These are phyloP conservation scores for Arachis hypogaea DNA, from an alignment of 306 rosid species.

Conservation along the genomic window DNA sequence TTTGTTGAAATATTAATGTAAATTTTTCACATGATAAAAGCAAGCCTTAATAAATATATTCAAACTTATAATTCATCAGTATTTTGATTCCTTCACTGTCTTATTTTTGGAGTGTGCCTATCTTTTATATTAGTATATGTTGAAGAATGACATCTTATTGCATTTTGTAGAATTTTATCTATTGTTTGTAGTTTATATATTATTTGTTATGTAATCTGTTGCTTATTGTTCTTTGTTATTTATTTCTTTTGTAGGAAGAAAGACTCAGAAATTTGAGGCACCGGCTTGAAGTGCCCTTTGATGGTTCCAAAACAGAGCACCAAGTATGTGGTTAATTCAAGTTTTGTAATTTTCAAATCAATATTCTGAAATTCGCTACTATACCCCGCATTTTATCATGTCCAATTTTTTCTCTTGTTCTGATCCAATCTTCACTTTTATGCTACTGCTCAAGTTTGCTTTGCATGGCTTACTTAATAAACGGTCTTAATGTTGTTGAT, in stretches of 20 bases:
- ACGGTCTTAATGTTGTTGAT: slow-evolving; percentile 11
- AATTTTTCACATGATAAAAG: slow-evolving; percentile 7
- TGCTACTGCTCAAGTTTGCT: slow-evolving; percentile 20
- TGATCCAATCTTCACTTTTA: background rate
- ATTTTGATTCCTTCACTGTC: background rate
- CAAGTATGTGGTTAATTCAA: slow-evolving; percentile 59
- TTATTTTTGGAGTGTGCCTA: background rate
- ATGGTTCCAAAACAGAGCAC: slow-evolving; percentile 82
- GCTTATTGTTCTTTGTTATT: slow-evolving; percentile 31
- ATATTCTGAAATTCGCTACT: slow-evolving; percentile 26
- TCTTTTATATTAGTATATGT: background rate
- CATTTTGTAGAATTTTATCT: background rate
- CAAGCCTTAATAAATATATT: background rate
- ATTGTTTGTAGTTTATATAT: background rate
- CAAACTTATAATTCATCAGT: background rate
- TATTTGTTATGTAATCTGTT: background rate
- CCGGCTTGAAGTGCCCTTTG: slow-evolving; percentile 84
- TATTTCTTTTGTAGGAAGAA: slow-evolving; percentile 65
- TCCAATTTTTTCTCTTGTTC: slow-evolving; percentile 5
- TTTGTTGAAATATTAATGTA: slow-evolving; percentile 19
- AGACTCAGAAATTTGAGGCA: slow-evolving; percentile 61
- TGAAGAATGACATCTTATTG: too few relatives aligned
- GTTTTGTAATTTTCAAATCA: slow-evolving; percentile 3
- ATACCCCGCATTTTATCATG: background rate
- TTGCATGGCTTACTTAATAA: slow-evolving; percentile 10